A percentile compares a stretch with the other conserved stretches of the same genome.
Evolutionary conservation across 331 rosid species (phyloP).

Genomic region (Malus hybrid): DNA sequence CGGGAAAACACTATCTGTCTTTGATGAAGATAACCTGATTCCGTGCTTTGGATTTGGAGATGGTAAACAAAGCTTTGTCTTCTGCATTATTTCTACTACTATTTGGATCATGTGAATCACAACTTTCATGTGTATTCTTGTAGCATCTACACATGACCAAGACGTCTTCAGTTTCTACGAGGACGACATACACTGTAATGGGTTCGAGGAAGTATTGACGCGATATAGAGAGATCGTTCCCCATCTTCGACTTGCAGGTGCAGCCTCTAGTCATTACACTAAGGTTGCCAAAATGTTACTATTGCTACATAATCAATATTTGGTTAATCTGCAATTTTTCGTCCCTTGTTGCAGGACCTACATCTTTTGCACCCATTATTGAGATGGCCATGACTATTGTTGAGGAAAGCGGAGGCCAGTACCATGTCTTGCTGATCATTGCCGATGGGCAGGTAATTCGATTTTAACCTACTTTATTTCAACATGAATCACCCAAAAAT

Average conservation of each 20-base stretch:
- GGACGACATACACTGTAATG: slow-evolving; percentile 55
- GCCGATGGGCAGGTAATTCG: slow-evolving; percentile 84
- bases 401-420: slow-evolving; percentile 87
- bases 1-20: slow-evolving; percentile 70
- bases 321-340: too few species aligned
- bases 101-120: not conserved
- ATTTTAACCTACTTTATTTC: not conserved
- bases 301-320: not conserved
- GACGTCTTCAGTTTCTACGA: slow-evolving; percentile 74
- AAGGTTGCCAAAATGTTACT: too few species aligned
- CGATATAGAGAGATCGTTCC: slow-evolving; percentile 77
- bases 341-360: slow-evolving; percentile 56
- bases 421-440: slow-evolving; percentile 82
- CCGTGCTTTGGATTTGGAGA: slow-evolving; percentile 97
- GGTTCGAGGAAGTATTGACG: slow-evolving; percentile 76
- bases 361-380: slow-evolving; percentile 86
- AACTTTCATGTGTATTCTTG: slow-evolving; percentile 5
- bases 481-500: not conserved
- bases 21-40: slow-evolving; percentile 86
- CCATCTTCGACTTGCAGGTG: slow-evolving; percentile 72
- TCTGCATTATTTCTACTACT: not conserved
- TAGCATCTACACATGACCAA: slow-evolving; percentile 86
- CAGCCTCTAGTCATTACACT: not conserved
- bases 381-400: slow-evolving; percentile 89
- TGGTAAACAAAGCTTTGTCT: slow-evolving; percentile 34